Base-by-base conservation (phyloP, 176 grass and related monocot genomes). In the Zea luxurians region DNA sequence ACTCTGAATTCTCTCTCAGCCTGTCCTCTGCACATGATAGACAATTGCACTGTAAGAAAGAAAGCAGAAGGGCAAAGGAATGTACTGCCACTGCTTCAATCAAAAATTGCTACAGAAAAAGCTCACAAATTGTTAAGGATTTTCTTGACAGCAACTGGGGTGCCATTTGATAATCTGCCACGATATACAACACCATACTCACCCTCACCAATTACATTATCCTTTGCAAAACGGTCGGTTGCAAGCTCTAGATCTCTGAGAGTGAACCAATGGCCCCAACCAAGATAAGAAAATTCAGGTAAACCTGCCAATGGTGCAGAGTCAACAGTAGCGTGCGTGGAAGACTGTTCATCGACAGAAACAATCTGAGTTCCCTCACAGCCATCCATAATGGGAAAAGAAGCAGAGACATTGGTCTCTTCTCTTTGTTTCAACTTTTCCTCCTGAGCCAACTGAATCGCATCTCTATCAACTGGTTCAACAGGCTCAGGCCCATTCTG, bases 1-100 rank as follows among this genome's bases (percentile, higher is more conserved):
- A 97, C 94, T 83, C 91, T 94, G 78, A 97, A 94, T 90, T 97
- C 94, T 82, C 90, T 93, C 85, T 97, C 94, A 27, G 91, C 94
- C 67, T 97, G 94, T 8, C 94, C 94, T 78, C 91, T 94, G 58
- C 68, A 88, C 82, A 73, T 76, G 16, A 66, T 37, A 84, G 75
- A 43, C 63, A 61, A 49, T 68, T 49, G 7, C 21, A 50, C 42
- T 46, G 58, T 69, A 69, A 79, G 74, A 76, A 69, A 73, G 73
- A 82, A 73, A 21, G 16, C 17, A 48, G 37, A 61, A 70, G 2
- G 16, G 55, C 11, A 54, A 75, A 69, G 69, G 13, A 46, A 78
- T 73, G 52, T 11, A 83, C 36, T 45, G 46, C 35, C 53, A 67
- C 61, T 44, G 21, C 47, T 48, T 64, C 4, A 71, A 45, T 18